Evolutionary conservation across 2,329 filamentous ascomycete species (phyloP), one percentile per base, ranked within the genome.

Genomic region (Aspergillus clavatus): DNA sequence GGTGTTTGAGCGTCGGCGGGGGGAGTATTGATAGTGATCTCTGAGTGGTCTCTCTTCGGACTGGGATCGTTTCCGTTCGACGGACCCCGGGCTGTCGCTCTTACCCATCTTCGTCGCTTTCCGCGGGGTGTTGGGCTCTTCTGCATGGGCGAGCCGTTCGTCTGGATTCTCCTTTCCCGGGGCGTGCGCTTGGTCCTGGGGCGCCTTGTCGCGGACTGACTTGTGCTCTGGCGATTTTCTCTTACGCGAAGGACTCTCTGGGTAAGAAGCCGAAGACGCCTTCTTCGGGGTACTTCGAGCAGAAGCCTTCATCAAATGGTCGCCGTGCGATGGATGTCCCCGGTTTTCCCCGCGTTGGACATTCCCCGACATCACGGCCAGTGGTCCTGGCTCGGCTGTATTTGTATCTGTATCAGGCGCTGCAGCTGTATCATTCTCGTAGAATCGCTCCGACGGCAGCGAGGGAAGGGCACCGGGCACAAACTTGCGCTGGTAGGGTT

Each of bases 401-500:
- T 21, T 10, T 8, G 48, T 24, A 14, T 21, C 14, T 21, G 48
- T 27, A 14, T 46, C 47, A 7, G 55, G 46, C 3, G 50, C 46
- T 29, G 43, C 40, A 11, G 45, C 38, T 28, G 51, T 45, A 22
- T 59, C 58, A 44, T 66, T 60, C 5, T 74, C 14, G 31, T 35
- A 58, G 19, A 74, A 57, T 47, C 72, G 58, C 52, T 75, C 73
- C 2, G 72, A 75, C 1, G 70, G 73, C 23, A 75, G 56, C 6
- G 70, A 67, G 5, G 72, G 63, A 5, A 75, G 57, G 41, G 62
- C 63, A 7, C 71, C 70, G 0, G 71, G 70, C 2, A 70, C 62
- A 37, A 74, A 74, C 37, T 62, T 62, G 18, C 58, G 58, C 47
- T 46, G 59, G 47, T 62, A 66, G 42, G 49, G 51, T 42, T 54